Evolutionary conservation across 495 filamentous ascomycete species (phyloP).

Genomic region (Annulohypoxylon maeteangense): DNA sequence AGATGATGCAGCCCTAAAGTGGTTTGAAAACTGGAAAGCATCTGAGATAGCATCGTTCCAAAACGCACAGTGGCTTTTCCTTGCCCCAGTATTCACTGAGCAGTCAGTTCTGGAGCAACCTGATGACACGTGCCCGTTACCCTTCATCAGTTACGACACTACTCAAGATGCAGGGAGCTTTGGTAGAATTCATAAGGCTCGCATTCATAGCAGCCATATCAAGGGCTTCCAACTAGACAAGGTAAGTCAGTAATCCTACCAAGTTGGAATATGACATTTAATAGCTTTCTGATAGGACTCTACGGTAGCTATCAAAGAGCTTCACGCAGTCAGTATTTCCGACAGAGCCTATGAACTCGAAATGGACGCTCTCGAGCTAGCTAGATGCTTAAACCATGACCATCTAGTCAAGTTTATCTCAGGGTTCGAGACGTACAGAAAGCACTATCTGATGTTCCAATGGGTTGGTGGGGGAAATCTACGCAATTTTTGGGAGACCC

Average conservation of each 20-base stretch:
- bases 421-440: too few species aligned
- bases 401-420: too few species aligned
- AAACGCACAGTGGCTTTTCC: background rate
- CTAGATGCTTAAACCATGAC: too few species aligned
- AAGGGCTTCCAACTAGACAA: conserved; percentile 1
- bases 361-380: too few species aligned
- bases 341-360: too few species aligned
- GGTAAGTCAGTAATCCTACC: background rate
- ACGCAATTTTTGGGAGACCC: too few species aligned
- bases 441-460: too few species aligned
- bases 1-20: background rate
- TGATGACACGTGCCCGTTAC: background rate
- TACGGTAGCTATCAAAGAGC: background rate
- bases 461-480: too few species aligned
- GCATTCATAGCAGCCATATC: background rate
- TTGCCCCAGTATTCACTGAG: background rate
- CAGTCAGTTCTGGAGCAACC: background rate
- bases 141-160: background rate
- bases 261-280: background rate
- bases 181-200: background rate
- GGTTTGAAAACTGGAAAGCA: background rate
- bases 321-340: too few species aligned
- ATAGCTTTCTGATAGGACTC: background rate
- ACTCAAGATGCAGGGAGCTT: background rate
- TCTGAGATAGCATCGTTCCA: background rate